Base-by-base conservation (phyloP, 352 stramenopile genomes). In the Pythium brachiatum region DNA sequence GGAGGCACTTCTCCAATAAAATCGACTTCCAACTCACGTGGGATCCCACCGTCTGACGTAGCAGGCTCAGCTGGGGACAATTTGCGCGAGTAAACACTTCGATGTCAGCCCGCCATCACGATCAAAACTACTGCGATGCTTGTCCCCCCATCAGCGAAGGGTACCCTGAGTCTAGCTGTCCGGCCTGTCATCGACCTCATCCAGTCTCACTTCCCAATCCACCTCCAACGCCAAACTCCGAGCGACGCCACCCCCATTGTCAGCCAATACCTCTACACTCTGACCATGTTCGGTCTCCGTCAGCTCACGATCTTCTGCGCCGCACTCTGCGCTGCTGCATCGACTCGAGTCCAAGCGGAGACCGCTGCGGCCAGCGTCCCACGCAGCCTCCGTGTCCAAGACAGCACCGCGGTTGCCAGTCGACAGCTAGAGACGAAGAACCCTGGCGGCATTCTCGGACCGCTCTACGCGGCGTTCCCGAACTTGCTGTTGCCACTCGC, bases 371-470 rank as follows among this genome's bases (percentile, higher is more conserved):
- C 1, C 12, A 44, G 38, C 38, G 38, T 18, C 16, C 9, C 16
- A 23, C 38, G 38, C 38, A 44, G 23, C 18, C 38, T 44, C 4
- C 38, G 38, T 5, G 38, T 44, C 16, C 38, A 44, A 7, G 16
- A 44, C 16, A 23, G n/a, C n/a, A n/a, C n/a, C n/a, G n/a, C 15
- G 0, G 18, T 6, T 44, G 7, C 9, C 3, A 44, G 38, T 44
- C 38, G 18, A 3, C 16, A 21, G 23, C 16, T 44, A 3, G 38
- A 13, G 9, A 44, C 38, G 38, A 16, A 13, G 48, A 26, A 39
- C 48, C 51, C 31, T 4, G 31, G 51, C 16, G 51, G 51, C 31
- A 53, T 53, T 12, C 47, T 53, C 47, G 47, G 47, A 15, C 47
- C 47, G 13, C 47, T 53, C 13, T 53, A 53, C 47, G 47, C 47